These are phyloP conservation scores for Taphrina confusa DNA, from an alignment of 1,139 yeast species.

Conservation along the genomic window DNA sequence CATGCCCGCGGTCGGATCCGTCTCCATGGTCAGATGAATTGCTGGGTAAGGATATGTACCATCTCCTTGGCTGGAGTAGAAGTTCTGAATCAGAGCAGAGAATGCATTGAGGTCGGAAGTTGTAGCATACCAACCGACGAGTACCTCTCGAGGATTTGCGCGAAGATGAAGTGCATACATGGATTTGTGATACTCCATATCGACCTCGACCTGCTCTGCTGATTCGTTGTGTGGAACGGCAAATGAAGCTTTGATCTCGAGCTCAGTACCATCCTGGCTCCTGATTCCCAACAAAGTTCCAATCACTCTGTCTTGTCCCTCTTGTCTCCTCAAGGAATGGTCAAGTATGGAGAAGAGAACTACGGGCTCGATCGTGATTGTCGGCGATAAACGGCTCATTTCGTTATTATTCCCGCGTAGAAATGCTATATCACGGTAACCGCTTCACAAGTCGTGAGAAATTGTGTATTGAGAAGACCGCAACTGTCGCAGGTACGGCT, in stretches of 20 bases:
- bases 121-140: conserved; percentile 89
- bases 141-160: conserved; percentile 76
- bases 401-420: too few relatives aligned
- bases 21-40: conserved; percentile 66
- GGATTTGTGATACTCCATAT: conserved; percentile 70
- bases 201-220: conserved; percentile 67
- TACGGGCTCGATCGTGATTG: conserved; percentile 42
- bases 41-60: conserved; percentile 66
- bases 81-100: conserved; percentile 82
- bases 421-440: too few relatives aligned
- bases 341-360: conserved; percentile 66
- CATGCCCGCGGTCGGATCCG: conserved; percentile 49
- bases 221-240: conserved; percentile 82
- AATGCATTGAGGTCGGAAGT: conserved; percentile 65
- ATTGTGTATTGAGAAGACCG: too few relatives aligned
- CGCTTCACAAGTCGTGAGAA: too few relatives aligned
- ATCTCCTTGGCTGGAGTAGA: conserved; percentile 54
- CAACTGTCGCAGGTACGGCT: too few relatives aligned
- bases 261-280: conserved; percentile 80
- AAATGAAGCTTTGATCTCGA: conserved; percentile 74
- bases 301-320: conserved; percentile 62
- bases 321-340: conserved; percentile 54
- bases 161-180: conserved; percentile 73
- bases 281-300: conserved; percentile 82
- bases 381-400: conserved; percentile 28